Base-by-base conservation (phyloP, 2,329 filamentous ascomycete species). In the Fusarium fracticaudum region DNA sequence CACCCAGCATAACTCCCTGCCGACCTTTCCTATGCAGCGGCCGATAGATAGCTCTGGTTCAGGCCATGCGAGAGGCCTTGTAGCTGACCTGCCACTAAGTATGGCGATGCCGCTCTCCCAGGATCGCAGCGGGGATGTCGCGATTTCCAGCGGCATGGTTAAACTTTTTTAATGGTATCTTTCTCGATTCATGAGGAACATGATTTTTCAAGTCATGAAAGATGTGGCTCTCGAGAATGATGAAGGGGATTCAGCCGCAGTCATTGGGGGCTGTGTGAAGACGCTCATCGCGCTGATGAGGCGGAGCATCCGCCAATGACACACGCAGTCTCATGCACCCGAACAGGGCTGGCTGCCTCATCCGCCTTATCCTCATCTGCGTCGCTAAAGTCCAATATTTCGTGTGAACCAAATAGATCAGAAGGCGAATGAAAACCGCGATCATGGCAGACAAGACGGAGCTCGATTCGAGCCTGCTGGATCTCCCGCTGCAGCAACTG, bases 341-440 rank as follows among this genome's bases (percentile, higher is more conserved):
- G 3, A 31, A 8, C 20, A 31, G 7, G 14, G 14, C 20, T n/a
- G 45, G 26, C 45, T 48, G 22, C 45, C 26, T 48, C 45, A 13
- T 22, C 14, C 20, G 20, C 45, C 26, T 31, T 17, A 31, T 6
- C 20, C 14, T 48, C 10, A 5, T 17, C 26, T n/a, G 26, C 45
- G 20, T 17, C 20, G 7, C 10, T n/a, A 1, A 5, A 48, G 3
- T 0, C 3, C n/a, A 0, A 31, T 48, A 22, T n/a, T 48, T 48
- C 3, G 10, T 31, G 7, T 31, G 8, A 17, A 9, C 7, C 7
- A 31, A 17, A 48, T 17, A 17, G 5, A n/a, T 0, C 7, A 17
- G 0, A 48, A 48, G 7, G 3, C 4, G 10, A 48, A 7, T n/a
- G 5, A 15, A 17, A 22, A n/a, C 5, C 3, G 6, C 26, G 7